Percentiles rank a stretch among this genome's conserved stretches.
Conservation (phyloP, 1,139 yeast species). For the Geotrichum phurueaensis region DNA sequence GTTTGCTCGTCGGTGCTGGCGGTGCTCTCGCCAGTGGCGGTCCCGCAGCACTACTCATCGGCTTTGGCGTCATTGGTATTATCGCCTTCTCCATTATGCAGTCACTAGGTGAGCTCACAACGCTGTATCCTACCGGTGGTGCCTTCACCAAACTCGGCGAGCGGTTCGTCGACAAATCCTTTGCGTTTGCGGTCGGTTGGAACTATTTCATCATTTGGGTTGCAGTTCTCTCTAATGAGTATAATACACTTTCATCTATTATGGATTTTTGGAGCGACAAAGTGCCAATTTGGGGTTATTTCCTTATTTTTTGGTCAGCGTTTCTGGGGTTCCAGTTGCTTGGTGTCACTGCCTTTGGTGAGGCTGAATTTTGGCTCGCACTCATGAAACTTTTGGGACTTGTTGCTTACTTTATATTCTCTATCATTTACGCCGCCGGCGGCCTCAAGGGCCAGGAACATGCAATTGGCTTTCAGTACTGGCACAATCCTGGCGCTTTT, state of each 20-base stretch:
- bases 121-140: conserved; percentile 56
- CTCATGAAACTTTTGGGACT: conserved; percentile 49
- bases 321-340: conserved; percentile 50
- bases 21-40: conserved; percentile 56
- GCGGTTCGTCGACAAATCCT: conserved; percentile 52
- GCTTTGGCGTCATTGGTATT: conserved; percentile 52
- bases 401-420: conserved; percentile 52
- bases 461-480: conserved; percentile 46
- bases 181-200: conserved; percentile 59
- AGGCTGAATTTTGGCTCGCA: conserved; percentile 61
- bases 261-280: conserved; percentile 57
- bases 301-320: conserved; percentile 51
- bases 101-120: conserved; percentile 59
- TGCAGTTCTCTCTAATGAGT: conserved; percentile 55
- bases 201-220: conserved; percentile 57
- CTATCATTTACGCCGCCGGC: conserved; percentile 60
- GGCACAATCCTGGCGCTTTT: conserved; percentile 88
- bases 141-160: conserved; percentile 56
- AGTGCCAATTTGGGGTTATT: conserved; percentile 54
- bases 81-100: conserved; percentile 56
- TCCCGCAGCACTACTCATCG: conserved; percentile 54
- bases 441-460: conserved; percentile 39
- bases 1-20: conserved; percentile 60
- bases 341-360: conserved; percentile 60
- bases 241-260: conserved; percentile 50